Evolutionary conservation across 768 basidiomycete genomes (phyloP), one percentile per base, ranked within the genome.

Genomic region (Agrocybe chaxingu): DNA sequence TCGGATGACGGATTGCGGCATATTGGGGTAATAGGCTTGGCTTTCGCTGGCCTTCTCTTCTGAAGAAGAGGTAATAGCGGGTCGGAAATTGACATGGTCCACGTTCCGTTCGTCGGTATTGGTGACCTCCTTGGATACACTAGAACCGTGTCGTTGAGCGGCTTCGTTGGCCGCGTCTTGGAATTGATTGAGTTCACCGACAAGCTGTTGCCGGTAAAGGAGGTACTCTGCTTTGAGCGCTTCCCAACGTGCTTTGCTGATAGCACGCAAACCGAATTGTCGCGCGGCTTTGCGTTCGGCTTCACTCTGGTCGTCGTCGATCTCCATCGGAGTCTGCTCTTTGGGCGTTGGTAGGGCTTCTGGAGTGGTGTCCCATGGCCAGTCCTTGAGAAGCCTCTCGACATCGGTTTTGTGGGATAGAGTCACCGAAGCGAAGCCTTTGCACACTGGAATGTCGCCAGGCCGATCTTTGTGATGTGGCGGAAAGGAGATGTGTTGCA

Each of bases 391-490:
- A 0, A 92, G 52, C 1, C 61, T 52, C 7, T 75, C 65, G 2
- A 67, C 72, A 19, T 81, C 74, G 1, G 68, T 63, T 1, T 61
- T 33, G 4, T 65, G 50, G 2, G 70, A 63, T 39, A 92, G 69
- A 0, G 81, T 81, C 47, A 92, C 69, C 29, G 92, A 77, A 0
- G 88, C 87, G 54, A 91, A 92, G 1, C 87, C 86, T 70, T 86
- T 91, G 65, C 78, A 85, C 47, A 75, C 78, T 2, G 85, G 80
- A 10, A 67, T 56, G 19, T 77, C 74, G 2, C 68, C 79, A 10
- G 79, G 75, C 45, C 72, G 73, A 61, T 88, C 87, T 42, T 78
- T 75, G 61, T 84, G 78, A 57, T 90, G 86, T 0, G 79, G 71
- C 9, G 84, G 86, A 24, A 88, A 72, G 1, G 66, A 53, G 37